Evolutionary conservation across 805 yeast genomes (phyloP), one percentile per base, ranked within the genome.

Genomic region (Spathaspora sp.): DNA sequence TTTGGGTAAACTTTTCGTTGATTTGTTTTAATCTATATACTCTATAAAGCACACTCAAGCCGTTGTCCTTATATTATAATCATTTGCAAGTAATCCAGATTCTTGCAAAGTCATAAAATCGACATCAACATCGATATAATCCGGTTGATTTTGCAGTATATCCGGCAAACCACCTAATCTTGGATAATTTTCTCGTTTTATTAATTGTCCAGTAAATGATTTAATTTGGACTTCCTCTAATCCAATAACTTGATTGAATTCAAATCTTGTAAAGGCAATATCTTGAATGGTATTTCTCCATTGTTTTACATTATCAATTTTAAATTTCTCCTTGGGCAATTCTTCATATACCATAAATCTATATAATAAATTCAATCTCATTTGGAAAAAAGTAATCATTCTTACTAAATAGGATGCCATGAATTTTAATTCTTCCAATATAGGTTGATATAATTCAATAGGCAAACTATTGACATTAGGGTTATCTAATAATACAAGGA

Each of bases 351-450:
- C 69, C 17, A 67, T 52, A 11, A 56, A 55, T 48, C 61, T 59
- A 56, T 73, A 72, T 45, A 73, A 59, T 8, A 66, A 52, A 12
- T 56, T 52, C 11, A 69, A 50, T 32, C 78, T 57, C 42, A 52
- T 51, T 48, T 60, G 64, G 43, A 73, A 61, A 50, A 66, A 73
- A 6, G 67, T 63, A 14, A 58, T 53, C n/a, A 67, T 32, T 29
- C 78, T 56, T 5, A 69, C 60, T 29, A 68, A 62, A 52, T 73
- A 72, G 17, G 67, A 58, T 4, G 72, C 48, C 18, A 63, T 49
- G 11, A 32, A 17, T 47, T 62, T 61, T 43, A 71, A 57, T 43
- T 64, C 56, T 11, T 35, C 44, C 8, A 52, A 29, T 17, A 48
- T 18, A 31, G 54, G 54, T 5, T 48, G 48, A 49, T 65, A 62